These are phyloP conservation scores for Termitomyces titanicus DNA, from an alignment of 768 basidiomycete species.

Conservation along the genomic window DNA sequence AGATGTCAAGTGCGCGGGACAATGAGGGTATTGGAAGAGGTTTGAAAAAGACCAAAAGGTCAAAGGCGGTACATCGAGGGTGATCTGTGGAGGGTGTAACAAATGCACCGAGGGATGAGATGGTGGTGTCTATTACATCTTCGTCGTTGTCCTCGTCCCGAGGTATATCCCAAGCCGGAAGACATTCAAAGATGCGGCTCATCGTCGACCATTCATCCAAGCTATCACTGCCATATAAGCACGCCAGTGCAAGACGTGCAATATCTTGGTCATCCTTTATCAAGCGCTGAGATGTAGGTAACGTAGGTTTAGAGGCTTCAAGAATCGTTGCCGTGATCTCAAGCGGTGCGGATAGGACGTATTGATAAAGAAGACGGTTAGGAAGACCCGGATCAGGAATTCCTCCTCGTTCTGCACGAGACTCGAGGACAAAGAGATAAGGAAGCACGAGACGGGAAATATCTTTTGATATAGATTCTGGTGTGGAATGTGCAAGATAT, in stretches of 20 bases:
- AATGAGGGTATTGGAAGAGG: conserved; percentile 72
- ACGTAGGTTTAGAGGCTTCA: conserved; percentile 88
- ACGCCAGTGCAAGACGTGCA: conserved; percentile 81
- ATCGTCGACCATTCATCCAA: conserved; percentile 76
- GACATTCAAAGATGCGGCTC: conserved; percentile 92
- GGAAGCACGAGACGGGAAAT: conserved; percentile 81
- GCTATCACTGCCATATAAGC: conserved; percentile 78
- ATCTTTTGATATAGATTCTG: conserved; percentile 60
- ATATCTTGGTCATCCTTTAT: conserved; percentile 82
- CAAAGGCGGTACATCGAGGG: conserved; percentile 54
- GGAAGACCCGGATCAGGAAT: conserved; percentile 64
- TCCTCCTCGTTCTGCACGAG: conserved; percentile 80
- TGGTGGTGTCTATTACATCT: conserved; percentile 79
- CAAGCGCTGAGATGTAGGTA: conserved; percentile 65
- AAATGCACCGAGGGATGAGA: conserved; percentile 75
- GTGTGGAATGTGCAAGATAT: conserved; percentile 72
- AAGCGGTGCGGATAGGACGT: conserved; percentile 65
- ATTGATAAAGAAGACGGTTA: conserved; percentile 65
- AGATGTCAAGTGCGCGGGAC: conserved; percentile 81
- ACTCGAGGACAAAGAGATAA: conserved; percentile 90
- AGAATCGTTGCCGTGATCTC: conserved; percentile 73
- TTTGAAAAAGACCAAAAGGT: conserved; percentile 79
- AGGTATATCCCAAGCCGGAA: conserved; percentile 82
- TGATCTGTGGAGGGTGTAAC: conserved; percentile 69
- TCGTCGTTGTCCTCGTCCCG: conserved; percentile 56